These are phyloP conservation scores for Populus davidiana DNA, from an alignment of 345 rosid genomes.

Conservation along the genomic window DNA sequence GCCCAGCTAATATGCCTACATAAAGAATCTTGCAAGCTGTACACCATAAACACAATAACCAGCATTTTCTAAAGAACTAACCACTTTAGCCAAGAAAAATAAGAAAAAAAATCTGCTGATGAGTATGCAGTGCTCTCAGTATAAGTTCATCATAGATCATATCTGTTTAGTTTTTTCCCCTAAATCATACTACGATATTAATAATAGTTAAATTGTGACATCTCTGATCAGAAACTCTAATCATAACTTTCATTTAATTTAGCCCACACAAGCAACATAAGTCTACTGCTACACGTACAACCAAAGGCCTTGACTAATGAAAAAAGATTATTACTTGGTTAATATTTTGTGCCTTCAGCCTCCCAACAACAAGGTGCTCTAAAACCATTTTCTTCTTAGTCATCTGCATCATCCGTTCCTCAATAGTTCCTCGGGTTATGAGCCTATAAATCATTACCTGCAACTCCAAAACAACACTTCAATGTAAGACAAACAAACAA, in stretches of 20 bases:
- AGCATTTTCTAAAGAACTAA: neutral
- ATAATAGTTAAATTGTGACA: neutral
- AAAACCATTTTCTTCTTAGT: slow-evolving; percentile 99
- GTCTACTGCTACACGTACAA: neutral
- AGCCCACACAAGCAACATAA: neutral
- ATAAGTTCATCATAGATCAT: neutral
- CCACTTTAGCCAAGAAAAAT: neutral
- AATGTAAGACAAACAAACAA: neutral
- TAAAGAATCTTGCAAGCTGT: neutral
- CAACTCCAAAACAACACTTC: slow-evolving; percentile 23
- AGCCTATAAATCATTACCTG: slow-evolving; percentile 98
- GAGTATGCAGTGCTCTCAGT: neutral
- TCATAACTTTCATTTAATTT: neutral
- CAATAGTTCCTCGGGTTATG: slow-evolving; percentile 85
- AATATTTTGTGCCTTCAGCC: slow-evolving; percentile 90
- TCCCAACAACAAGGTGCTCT: slow-evolving; percentile 99
- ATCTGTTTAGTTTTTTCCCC: neutral
- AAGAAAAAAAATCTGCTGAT: neutral
- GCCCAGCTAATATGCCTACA: neutral
- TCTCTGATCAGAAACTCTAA: neutral
- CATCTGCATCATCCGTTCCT: slow-evolving; percentile 98
- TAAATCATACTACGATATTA: neutral
- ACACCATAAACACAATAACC: neutral
- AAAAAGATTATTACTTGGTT: slow-evolving; percentile 62
- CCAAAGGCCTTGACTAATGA: neutral